A percentile compares a stretch with the other conserved stretches of the same genome.
These are phyloP conservation scores for Wallacemonas sp. DNA, from an alignment of 208 protist genomes.

Conservation along the genomic window DNA sequence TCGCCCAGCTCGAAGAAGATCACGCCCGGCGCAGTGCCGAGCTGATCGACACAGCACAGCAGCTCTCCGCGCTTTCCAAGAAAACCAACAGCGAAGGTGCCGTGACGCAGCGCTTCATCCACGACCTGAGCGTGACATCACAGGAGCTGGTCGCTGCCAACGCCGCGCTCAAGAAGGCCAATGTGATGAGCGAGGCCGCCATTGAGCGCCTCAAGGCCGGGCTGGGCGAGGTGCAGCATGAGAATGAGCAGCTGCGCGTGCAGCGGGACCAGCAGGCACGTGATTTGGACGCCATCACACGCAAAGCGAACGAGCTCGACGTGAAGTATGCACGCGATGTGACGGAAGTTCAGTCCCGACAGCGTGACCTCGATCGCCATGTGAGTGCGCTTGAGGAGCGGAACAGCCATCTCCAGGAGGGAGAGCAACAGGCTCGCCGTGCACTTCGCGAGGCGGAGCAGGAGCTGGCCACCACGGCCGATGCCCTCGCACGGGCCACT, in stretches of 20 bases:
- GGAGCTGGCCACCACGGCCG: slow-evolving; percentile 13
- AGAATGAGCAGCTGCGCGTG: slow-evolving; percentile 29
- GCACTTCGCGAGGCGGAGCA: slow-evolving; percentile 16
- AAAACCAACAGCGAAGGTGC: slow-evolving; percentile 36
- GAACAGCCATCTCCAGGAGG: slow-evolving; percentile 33
- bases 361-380: slow-evolving; percentile 37
- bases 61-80: slow-evolving; percentile 48
- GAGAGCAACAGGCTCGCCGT: slow-evolving; percentile 29
- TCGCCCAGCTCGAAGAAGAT: slow-evolving; percentile 58
- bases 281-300: slow-evolving; percentile 24
- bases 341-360: slow-evolving; percentile 24
- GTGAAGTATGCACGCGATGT: slow-evolving; percentile 29
- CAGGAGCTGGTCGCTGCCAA: slow-evolving; percentile 42
- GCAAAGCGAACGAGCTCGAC: slow-evolving; percentile 41
- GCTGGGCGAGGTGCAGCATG: slow-evolving; percentile 27
- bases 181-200: slow-evolving; percentile 34
- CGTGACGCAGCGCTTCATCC: slow-evolving; percentile 46
- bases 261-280: slow-evolving; percentile 27
- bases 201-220: slow-evolving; percentile 40
- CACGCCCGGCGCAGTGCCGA: slow-evolving; percentile 45
- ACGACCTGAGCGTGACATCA: slow-evolving; percentile 41
- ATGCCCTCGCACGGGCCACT: slow-evolving; percentile 16
- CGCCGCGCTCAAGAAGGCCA: slow-evolving; percentile 35
- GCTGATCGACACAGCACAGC: slow-evolving; percentile 61
- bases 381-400: slow-evolving; percentile 33